A percentile compares a stretch with the other conserved stretches of the same genome.
Evolutionary conservation across 1,139 yeast species (phyloP).

Genomic region (Pichia cactophila): DNA sequence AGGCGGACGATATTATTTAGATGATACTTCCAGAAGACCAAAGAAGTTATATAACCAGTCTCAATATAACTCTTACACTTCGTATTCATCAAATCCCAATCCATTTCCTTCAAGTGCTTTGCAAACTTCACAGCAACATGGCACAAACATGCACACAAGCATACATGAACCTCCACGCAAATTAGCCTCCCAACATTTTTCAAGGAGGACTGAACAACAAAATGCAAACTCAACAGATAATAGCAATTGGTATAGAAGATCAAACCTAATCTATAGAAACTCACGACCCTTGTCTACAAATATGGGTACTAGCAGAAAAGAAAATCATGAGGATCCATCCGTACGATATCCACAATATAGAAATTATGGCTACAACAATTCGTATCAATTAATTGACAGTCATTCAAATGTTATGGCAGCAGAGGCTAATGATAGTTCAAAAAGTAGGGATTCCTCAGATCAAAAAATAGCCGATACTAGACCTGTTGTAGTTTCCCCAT

Average conservation of each 20-base stretch:
- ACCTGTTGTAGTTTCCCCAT: no score
- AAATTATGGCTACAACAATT: not conserved
- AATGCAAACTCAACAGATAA: not conserved
- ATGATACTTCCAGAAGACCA: conserved; percentile 18
- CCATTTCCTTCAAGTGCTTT: conserved; percentile 19
- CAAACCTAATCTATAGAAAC: conserved; percentile 1
- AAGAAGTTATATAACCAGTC: conserved; percentile 17
- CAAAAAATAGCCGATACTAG: no score
- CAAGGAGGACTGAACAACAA: conserved; percentile 20
- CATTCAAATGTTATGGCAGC: no score
- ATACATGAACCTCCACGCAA: not conserved
- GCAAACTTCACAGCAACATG: conserved; percentile 4
- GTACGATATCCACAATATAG: not conserved
- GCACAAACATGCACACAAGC: not conserved
- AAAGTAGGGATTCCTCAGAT: no score
- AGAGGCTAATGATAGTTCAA: no score
- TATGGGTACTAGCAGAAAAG: not conserved
- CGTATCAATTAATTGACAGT: no score
- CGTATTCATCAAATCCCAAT: conserved; percentile 18
- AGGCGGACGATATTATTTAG: conserved; percentile 20
- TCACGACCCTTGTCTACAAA: conserved; percentile 9
- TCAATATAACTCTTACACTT: conserved; percentile 11
- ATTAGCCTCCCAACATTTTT: conserved; percentile 15
- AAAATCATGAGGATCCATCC: not conserved
- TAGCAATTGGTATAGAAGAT: conserved; percentile 2